Evolutionary conservation across 371 early-diverging fungal species (phyloP), one percentile per base, ranked within the genome.

Genomic region (Apophysomyces ossiformis): DNA sequence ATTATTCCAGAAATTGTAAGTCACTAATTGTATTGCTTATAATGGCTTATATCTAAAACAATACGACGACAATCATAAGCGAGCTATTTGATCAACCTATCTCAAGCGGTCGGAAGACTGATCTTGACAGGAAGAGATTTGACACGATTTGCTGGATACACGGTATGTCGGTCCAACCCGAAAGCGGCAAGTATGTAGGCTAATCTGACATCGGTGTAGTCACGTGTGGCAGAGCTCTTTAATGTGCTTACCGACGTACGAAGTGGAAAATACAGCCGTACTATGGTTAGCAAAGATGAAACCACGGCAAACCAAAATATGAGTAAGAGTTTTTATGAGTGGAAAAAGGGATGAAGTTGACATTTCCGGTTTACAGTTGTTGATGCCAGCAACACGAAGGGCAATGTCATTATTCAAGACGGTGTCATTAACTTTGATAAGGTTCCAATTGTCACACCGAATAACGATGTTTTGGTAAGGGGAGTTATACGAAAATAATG

Each of bases 381-480:
- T 21, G 75, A 83, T 58, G 71, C 85, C 9, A 82, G 69, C 13
- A 78, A 77, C 36, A 73, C 86, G 63, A 84, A 85, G 63, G 93
- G 93, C 56, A 79, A 82, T 37, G 73, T 90, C 18, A 77, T 89
- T 37, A 84, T 86, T 36, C 81, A 83, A 59, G 83, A 87, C 56
- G 87, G 87, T 13, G 88, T 89, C 35, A 94, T 96, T 67, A 85
- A 92, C 65, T 96, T 96, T 76, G 86, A 89, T 37, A 85, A 92
- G 60, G 95, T 96, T 3, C 96, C 97, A 7, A 92, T 96, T 63
- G 89, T 95, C 7, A 94, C 96, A 8, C 98, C 98, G 57, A 95
- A 93, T 74, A 95, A 93, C 46, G 96, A 97, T 79, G 75, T 96
- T 26, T 83, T 97, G 76, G 91, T 95, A 66, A 70, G 70, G 50